phyloP scores from a whole-genome alignment of 2,329 filamentous ascomycete species.

The Fusarium nematophilum region DNA sequence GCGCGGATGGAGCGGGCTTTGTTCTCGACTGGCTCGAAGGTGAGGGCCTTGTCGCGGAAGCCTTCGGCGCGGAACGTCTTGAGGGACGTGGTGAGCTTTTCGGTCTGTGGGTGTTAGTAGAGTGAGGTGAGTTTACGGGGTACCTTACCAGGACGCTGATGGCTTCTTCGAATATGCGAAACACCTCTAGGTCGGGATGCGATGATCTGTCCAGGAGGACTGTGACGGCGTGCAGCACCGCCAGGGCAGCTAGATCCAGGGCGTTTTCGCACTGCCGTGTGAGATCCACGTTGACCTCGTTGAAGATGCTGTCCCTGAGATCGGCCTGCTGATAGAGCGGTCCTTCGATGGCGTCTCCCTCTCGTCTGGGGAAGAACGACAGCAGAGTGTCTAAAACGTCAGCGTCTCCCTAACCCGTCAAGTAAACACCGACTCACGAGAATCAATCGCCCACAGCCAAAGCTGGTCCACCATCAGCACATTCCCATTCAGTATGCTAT shows the following conservation, averaged over 20 bases:
- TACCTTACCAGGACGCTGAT: conserved; percentile 68
- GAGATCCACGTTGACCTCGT: conserved; percentile 73
- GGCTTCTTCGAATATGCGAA: conserved; percentile 74
- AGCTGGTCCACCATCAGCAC: conserved; percentile 75
- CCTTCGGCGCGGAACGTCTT: conserved; percentile 71
- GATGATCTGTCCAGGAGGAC: conserved; percentile 70
- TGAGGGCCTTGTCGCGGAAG: conserved; percentile 59
- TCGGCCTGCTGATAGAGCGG: conserved; percentile 70
- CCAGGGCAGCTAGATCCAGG: conserved; percentile 70
- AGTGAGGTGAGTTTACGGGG: fast-evolving
- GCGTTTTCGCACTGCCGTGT: conserved; percentile 71
- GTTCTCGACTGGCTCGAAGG: conserved; percentile 54
- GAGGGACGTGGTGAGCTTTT: conserved; percentile 71
- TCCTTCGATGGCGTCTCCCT: conserved; percentile 65
- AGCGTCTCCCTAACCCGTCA: background rate
- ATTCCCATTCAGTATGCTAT: conserved; percentile 63
- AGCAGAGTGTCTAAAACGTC: conserved; percentile 57
- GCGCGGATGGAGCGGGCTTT: conserved; percentile 54
- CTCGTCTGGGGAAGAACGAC: conserved; percentile 66
- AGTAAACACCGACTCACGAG: conserved; percentile 51
- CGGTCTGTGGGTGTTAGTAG: conserved; percentile 56
- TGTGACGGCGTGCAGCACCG: conserved; percentile 70
- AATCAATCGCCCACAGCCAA: conserved; percentile 70
- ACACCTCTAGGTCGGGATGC: conserved; percentile 71
- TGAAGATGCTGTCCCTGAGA: conserved; percentile 72